phyloP scores from a whole-genome alignment of 106 monocot genomes.

The Xerophyta viscosa region DNA sequence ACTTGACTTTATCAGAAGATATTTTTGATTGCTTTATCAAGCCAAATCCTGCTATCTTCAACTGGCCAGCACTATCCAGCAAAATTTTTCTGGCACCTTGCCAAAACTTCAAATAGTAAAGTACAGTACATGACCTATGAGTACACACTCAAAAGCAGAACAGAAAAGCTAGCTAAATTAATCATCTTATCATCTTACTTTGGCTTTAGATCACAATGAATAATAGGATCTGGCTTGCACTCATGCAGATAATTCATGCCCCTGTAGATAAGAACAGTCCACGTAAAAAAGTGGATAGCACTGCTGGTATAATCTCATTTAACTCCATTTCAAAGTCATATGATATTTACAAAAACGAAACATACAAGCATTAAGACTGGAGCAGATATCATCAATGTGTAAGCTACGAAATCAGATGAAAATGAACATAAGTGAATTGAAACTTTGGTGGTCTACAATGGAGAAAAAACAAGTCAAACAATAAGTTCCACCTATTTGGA shows the following conservation, averaged over 20 bases:
- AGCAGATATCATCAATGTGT: no score
- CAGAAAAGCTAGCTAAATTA: conserved; percentile 5
- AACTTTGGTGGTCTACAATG: no score
- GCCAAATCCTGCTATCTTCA: conserved; percentile 90
- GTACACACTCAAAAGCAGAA: background rate
- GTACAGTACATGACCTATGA: conserved; percentile 28
- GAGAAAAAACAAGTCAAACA: no score
- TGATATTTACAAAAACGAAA: no score
- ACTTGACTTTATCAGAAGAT: conserved; percentile 56
- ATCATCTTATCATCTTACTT: conserved; percentile 55
- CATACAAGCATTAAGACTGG: no score
- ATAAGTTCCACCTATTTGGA: no score
- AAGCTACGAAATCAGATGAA: no score
- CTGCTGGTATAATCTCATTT: no score
- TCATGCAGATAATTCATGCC: conserved; percentile 84
- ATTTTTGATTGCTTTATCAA: conserved; percentile 66
- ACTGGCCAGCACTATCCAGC: conserved; percentile 67
- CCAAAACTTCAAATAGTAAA: conserved; percentile 55
- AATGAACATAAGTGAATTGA: no score
- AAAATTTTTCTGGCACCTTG: conserved; percentile 98
- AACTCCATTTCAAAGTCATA: no score
- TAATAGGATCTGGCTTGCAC: conserved; percentile 74
- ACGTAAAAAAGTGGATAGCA: no score
- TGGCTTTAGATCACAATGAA: conserved; percentile 62
- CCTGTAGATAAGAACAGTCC: no score